Evolutionary conservation across 139 green algal genomes (phyloP).

Genomic region (Coccomyxa sp.): DNA sequence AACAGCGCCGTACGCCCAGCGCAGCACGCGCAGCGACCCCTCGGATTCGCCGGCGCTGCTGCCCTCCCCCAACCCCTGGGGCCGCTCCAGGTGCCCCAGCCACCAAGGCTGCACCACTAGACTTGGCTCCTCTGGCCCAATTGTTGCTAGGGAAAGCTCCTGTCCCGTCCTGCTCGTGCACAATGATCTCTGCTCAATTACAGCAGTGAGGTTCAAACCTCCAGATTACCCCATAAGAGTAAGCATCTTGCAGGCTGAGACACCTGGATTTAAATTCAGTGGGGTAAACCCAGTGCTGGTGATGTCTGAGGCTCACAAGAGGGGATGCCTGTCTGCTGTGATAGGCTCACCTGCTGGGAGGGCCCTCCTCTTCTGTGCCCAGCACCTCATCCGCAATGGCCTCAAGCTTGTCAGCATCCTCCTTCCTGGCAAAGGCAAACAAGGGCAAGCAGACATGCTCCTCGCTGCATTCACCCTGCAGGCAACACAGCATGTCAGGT

Average conservation of each 20-base stretch:
- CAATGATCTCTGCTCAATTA: no score
- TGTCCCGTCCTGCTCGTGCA: no score
- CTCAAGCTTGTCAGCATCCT: background rate
- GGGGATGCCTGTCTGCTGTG: no score
- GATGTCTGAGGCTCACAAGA: no score
- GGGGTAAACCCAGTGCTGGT: no score
- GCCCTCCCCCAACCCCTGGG: background rate
- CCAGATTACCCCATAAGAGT: no score
- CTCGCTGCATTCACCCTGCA: constrained; percentile 6
- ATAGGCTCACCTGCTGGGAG: background rate
- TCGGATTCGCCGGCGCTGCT: constrained; percentile 12
- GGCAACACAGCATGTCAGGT: no score
- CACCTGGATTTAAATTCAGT: no score
- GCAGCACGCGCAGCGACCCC: constrained; percentile 37
- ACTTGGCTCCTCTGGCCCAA: constrained; percentile 30
- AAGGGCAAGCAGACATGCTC: constrained; percentile 28
- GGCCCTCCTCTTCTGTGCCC: background rate
- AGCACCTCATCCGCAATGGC: background rate
- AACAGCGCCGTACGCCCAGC: constrained; percentile 73
- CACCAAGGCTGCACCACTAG: constrained; percentile 54
- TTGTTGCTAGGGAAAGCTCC: no score
- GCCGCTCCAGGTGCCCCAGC: constrained; percentile 45
- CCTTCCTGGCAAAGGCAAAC: constrained; percentile 9
- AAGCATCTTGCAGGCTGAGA: no score
- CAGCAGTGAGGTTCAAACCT: no score